These are phyloP conservation scores for Fraxinus baroniana DNA, from an alignment of 305 asterid species.

Conservation along the genomic window DNA sequence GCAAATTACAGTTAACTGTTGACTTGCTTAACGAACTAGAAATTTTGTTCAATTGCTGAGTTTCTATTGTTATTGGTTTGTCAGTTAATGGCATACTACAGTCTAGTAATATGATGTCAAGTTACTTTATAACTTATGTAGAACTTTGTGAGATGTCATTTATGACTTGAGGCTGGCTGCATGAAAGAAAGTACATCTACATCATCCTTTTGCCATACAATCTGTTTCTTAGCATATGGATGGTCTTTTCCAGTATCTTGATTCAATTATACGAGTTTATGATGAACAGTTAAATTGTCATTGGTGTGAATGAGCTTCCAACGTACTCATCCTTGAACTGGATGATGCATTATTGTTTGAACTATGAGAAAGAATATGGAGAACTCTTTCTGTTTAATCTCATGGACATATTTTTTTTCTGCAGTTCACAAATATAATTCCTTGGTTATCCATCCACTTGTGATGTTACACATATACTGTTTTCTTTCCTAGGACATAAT, in stretches of 20 bases:
- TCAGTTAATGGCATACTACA: background rate
- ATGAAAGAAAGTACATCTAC: background rate
- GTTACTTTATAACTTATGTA: background rate
- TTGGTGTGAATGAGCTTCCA: background rate
- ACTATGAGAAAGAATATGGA: background rate
- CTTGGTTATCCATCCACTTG: background rate
- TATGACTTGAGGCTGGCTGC: background rate
- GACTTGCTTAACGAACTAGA: conserved; percentile 2
- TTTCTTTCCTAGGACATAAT: background rate
- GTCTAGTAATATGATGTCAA: conserved; percentile 8
- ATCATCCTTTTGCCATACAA: background rate
- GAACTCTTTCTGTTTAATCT: background rate
- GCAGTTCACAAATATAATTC: background rate
- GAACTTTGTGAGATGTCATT: background rate
- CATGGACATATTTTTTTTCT: background rate
- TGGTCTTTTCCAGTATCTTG: background rate
- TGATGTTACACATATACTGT: background rate
- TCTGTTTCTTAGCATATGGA: conserved; percentile 4
- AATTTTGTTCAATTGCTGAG: background rate
- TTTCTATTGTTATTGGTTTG: conserved; percentile 13
- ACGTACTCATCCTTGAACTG: background rate
- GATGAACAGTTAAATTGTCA: background rate
- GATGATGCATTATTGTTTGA: background rate
- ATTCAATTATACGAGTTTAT: conserved; percentile 1
- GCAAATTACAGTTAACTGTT: conserved; percentile 5